Evolutionary conservation across 495 filamentous ascomycete genomes (phyloP), one percentile per base, ranked within the genome.

Genomic region (Daldinia bambusicola): DNA sequence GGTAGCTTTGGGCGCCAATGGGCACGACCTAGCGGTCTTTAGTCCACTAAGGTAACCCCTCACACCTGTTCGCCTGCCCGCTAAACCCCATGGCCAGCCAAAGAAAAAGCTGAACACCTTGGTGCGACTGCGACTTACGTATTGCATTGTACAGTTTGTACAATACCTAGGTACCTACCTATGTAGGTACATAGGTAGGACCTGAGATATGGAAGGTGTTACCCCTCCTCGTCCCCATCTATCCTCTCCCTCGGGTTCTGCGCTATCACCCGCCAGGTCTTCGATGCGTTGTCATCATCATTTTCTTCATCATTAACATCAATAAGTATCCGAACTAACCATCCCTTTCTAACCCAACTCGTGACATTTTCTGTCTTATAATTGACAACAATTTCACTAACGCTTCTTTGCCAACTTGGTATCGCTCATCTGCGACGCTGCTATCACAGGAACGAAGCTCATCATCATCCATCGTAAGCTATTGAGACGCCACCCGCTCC

Each of bases 1-100:
- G 69, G 63, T 67, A 57, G 38, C 65, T 58, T 73, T 73, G 65
- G 70, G 70, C 70, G 70, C 57, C 70, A 69, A 73, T 55, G 51
- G 30, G 20, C 41, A 56, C 31, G 41, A 36, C 41, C 9, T 65
- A 48, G 60, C 55, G 34, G 4, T 38, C 63, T 22, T 14, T 43
- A 61, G 55, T 26, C 64, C 61, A 57, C 37, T 68, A 65, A 61
- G 40, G 3, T 41, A 0, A 6, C 38, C 38, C 38, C 43, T 48
- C 43, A 22, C 41, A 10, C 20, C n/a, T 45, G n/a, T 18, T 45
- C 3, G n/a, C 3, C 43, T 48, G 9, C 34, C 34, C 9, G 9
- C 6, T 6, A 7, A 48, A 48, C 43, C 22, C 22, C 20, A 22
- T 0, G 12, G 10, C 10, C 18, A 48, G 4, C 43, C 43, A 48